Percentiles rank a stretch among this genome's conserved stretches.
Evolutionary conservation across 2,329 filamentous ascomycete genomes (phyloP).

Genomic region (Alternaria novae-zelandiae): DNA sequence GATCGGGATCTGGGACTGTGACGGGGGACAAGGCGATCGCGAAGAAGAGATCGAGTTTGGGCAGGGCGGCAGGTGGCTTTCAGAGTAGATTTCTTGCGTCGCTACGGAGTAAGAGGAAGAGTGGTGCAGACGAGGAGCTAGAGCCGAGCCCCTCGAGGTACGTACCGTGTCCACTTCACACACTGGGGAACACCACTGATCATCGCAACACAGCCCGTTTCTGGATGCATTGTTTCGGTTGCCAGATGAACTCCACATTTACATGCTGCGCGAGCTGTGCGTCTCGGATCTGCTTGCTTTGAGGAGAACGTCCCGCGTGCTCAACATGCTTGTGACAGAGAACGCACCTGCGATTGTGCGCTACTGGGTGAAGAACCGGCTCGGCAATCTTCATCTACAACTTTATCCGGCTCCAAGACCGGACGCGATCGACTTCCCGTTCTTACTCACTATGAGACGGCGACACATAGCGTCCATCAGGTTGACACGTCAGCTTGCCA

Average conservation of each 20-base stretch:
- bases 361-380: constrained; percentile 42
- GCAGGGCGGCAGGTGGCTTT: constrained; percentile 40
- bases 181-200: background rate
- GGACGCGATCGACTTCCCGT: constrained; percentile 39
- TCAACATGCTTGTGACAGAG: constrained; percentile 40
- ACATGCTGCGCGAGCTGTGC: constrained; percentile 43
- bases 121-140: constrained; percentile 23
- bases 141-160: constrained; percentile 34
- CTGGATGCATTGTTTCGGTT: constrained; percentile 41
- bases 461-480: constrained; percentile 45
- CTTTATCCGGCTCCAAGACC: constrained; percentile 43
- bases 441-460: constrained; percentile 44
- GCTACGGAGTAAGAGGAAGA: constrained; percentile 36
- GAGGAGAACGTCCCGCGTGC: constrained; percentile 37
- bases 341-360: constrained; percentile 44
- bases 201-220: constrained; percentile 31
- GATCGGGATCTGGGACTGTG: constrained; percentile 19
- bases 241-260: constrained; percentile 44
- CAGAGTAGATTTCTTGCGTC: constrained; percentile 42
- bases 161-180: background rate
- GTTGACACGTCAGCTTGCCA: constrained; percentile 42
- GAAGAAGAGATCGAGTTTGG: constrained; percentile 41
- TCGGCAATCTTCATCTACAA: constrained; percentile 43
- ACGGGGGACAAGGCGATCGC: constrained; percentile 21
- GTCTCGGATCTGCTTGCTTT: constrained; percentile 44